These are phyloP conservation scores for Bipolaris zeicola DNA, from an alignment of 2,329 filamentous ascomycete genomes.

Conservation along the genomic window DNA sequence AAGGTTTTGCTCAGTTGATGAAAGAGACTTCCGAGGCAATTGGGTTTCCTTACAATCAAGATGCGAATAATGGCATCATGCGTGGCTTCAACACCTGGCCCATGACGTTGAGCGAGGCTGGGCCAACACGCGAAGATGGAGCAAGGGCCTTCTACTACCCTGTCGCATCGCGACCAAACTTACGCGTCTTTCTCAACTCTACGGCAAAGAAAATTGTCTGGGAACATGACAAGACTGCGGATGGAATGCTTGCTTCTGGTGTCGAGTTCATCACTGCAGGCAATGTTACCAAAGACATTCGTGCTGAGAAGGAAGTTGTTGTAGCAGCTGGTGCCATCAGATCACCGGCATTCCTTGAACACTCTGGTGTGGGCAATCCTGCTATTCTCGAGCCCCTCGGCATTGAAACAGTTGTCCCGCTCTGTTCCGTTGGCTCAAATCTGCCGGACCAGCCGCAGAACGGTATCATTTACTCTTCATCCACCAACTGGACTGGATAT, in stretches of 20 bases:
- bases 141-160: constrained; percentile 57
- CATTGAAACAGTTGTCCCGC: constrained; percentile 24
- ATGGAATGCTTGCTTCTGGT: constrained; percentile 25
- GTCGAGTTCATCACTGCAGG: constrained; percentile 31
- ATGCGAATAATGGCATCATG: constrained; percentile 53
- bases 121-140: constrained; percentile 53
- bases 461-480: constrained; percentile 30
- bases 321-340: constrained; percentile 44
- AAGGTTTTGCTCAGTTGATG: constrained; percentile 36
- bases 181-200: constrained; percentile 53
- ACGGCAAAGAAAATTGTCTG: constrained; percentile 51
- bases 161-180: constrained; percentile 47
- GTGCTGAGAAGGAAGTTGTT: constrained; percentile 41
- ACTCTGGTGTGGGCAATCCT: constrained; percentile 47
- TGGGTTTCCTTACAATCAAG: constrained; percentile 49
- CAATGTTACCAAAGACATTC: constrained; percentile 23
- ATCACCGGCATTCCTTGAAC: constrained; percentile 44
- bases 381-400: constrained; percentile 29
- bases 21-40: constrained; percentile 46
- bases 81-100: constrained; percentile 53
- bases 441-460: constrained; percentile 44
- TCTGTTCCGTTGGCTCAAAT: constrained; percentile 41
- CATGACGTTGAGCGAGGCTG: constrained; percentile 48
- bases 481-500: constrained; percentile 48
- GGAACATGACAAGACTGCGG: constrained; percentile 13